Evolutionary conservation across 257 asterid species (phyloP).

Genomic region (Solanum dulcamara): DNA sequence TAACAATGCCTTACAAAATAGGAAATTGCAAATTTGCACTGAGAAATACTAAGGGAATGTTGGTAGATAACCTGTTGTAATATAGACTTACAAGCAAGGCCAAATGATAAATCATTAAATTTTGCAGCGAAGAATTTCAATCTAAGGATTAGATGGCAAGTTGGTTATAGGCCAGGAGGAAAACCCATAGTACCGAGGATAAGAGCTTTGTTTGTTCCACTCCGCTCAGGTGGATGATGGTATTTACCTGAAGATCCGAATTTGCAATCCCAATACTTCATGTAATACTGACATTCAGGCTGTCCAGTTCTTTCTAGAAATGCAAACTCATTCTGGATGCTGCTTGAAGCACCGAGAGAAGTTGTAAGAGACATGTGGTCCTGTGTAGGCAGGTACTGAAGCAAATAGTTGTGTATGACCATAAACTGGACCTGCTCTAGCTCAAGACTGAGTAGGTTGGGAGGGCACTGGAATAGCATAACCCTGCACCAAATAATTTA

Average conservation of each 20-base stretch:
- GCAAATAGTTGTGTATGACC: conserved; percentile 53
- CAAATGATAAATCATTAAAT: background rate
- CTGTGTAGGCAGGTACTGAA: conserved; percentile 50
- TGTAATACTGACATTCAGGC: conserved; percentile 60
- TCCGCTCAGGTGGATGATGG: conserved; percentile 60
- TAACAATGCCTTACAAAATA: background rate
- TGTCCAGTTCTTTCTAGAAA: conserved; percentile 69
- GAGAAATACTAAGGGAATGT: background rate
- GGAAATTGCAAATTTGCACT: background rate
- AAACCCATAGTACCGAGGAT: conserved; percentile 2
- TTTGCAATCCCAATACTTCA: conserved; percentile 61
- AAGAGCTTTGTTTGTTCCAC: conserved; percentile 28
- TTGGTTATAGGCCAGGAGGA: conserved; percentile 4
- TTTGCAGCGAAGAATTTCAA: background rate
- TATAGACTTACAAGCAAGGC: background rate
- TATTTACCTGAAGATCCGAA: too few species aligned
- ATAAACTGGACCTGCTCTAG: conserved; percentile 37
- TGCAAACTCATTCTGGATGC: conserved; percentile 31
- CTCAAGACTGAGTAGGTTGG: conserved; percentile 31
- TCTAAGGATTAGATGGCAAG: background rate
- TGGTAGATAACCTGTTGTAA: background rate
- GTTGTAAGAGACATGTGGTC: conserved; percentile 29
- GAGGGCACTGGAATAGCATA: conserved; percentile 35
- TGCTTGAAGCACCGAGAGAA: conserved; percentile 43
- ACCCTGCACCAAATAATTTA: conserved; percentile 23